phyloP scores from a whole-genome alignment of 768 basidiomycete genomes.

The Tephrocybe sp. region DNA sequence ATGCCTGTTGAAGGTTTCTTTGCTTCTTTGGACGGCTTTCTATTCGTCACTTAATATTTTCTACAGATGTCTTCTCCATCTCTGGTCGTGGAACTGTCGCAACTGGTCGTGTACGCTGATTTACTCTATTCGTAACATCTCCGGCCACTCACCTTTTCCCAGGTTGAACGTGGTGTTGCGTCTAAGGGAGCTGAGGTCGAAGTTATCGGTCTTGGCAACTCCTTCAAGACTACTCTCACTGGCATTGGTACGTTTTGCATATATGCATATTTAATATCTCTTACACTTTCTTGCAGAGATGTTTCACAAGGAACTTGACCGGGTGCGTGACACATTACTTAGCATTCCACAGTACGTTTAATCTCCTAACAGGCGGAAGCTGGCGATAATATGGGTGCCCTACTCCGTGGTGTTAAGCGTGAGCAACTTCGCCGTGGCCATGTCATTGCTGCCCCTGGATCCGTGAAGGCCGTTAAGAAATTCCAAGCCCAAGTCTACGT shows the following conservation, averaged over 20 bases:
- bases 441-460: conserved; percentile 84
- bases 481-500: conserved; percentile 94
- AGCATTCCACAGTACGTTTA: background rate
- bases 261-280: background rate
- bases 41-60: too few relatives aligned
- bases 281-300: conserved; percentile 61
- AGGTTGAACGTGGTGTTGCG: conserved; percentile 92
- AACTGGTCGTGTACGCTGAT: conserved; percentile 76
- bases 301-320: conserved; percentile 99
- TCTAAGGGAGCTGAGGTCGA: conserved; percentile 93
- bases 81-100: conserved; percentile 98
- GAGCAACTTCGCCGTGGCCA: conserved; percentile 95
- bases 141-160: conserved; percentile 7
- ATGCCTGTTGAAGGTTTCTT: conserved; percentile 83
- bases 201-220: conserved; percentile 80
- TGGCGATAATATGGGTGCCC: conserved; percentile 98
- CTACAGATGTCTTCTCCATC: conserved; percentile 88
- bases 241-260: conserved; percentile 71
- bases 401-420: conserved; percentile 95
- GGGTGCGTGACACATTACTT: conserved; percentile 46
- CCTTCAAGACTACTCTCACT: conserved; percentile 90
- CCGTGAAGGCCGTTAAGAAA: conserved; percentile 92
- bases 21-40: too few relatives aligned
- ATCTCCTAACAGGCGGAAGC: conserved; percentile 72
- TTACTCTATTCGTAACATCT: background rate